Percentiles rank a stretch among this genome's conserved stretches.
Evolutionary conservation across 768 basidiomycete species (phyloP).

Genomic region (Cubamyces lactineus): DNA sequence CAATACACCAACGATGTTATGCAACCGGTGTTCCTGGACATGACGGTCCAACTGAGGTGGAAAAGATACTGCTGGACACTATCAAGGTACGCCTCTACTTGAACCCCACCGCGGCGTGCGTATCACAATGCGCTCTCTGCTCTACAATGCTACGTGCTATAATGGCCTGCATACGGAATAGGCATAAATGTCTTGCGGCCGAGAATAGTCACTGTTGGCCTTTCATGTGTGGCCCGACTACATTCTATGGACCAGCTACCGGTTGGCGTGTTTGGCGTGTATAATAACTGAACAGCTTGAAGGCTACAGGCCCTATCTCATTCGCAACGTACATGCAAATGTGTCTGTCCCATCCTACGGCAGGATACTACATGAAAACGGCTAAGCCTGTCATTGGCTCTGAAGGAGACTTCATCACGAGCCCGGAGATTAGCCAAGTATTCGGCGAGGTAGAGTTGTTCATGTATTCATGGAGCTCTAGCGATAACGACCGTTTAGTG

Average conservation of each 20-base stretch:
- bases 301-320: conserved; percentile 90
- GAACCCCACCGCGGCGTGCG: not conserved
- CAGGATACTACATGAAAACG: conserved; percentile 90
- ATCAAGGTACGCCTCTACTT: conserved; percentile 58
- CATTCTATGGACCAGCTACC: not conserved
- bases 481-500: conserved; percentile 44
- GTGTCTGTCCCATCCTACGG: conserved; percentile 84
- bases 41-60: conserved; percentile 39
- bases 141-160: no score
- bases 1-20: not conserved
- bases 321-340: conserved; percentile 91
- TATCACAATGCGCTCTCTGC: no score
- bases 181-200: no score
- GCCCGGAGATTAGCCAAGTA: conserved; percentile 93
- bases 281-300: not conserved
- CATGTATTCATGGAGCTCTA: conserved; percentile 8
- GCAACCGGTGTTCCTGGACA: not conserved
- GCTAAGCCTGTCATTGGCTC: conserved; percentile 79
- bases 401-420: conserved; percentile 92
- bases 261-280: not conserved
- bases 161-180: no score
- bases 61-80: conserved; percentile 68
- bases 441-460: conserved; percentile 85
- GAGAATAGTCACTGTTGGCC: no score
- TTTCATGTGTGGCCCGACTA: not conserved